These are phyloP conservation scores for Fomitopsis pulvina DNA, from an alignment of 768 basidiomycete genomes.

Conservation along the genomic window DNA sequence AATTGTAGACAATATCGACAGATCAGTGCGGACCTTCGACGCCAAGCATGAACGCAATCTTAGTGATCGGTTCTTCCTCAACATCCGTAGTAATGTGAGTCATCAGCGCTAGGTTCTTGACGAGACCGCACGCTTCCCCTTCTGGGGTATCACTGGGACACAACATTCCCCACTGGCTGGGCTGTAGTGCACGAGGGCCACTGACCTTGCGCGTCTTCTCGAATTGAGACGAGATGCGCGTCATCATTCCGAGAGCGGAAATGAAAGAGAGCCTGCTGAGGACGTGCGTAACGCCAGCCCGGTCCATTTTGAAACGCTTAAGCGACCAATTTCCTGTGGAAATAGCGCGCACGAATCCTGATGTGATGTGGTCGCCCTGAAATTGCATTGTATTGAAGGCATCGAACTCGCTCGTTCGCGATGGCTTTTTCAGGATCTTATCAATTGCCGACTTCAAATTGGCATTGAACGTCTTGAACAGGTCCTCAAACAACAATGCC, in stretches of 20 bases:
- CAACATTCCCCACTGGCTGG: constrained; percentile 98
- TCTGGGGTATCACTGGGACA: constrained; percentile 99
- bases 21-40: constrained; percentile 68
- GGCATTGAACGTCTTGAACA: constrained; percentile 97
- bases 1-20: neutral
- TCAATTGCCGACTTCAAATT: constrained; percentile 94
- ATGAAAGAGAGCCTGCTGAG: constrained; percentile 94
- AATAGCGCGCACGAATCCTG: constrained; percentile 94
- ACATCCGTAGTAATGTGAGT: constrained; percentile 99
- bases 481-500: constrained; percentile 92
- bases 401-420: constrained; percentile 90
- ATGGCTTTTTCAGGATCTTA: constrained; percentile 94
- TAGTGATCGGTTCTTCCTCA: constrained; percentile 89
- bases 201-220: constrained; percentile 99
- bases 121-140: constrained; percentile 97
- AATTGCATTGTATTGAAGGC: constrained; percentile 93
- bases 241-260: constrained; percentile 99
- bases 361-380: constrained; percentile 92
- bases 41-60: constrained; percentile 89
- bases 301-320: constrained; percentile 99
- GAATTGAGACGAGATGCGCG: constrained; percentile 96
- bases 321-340: constrained; percentile 99
- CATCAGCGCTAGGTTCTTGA: constrained; percentile 98
- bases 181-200: constrained; percentile 93
- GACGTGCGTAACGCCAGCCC: constrained; percentile 97